These are phyloP conservation scores for Aspergillus cejpii DNA, from an alignment of 2,329 filamentous ascomycete genomes.

Conservation along the genomic window DNA sequence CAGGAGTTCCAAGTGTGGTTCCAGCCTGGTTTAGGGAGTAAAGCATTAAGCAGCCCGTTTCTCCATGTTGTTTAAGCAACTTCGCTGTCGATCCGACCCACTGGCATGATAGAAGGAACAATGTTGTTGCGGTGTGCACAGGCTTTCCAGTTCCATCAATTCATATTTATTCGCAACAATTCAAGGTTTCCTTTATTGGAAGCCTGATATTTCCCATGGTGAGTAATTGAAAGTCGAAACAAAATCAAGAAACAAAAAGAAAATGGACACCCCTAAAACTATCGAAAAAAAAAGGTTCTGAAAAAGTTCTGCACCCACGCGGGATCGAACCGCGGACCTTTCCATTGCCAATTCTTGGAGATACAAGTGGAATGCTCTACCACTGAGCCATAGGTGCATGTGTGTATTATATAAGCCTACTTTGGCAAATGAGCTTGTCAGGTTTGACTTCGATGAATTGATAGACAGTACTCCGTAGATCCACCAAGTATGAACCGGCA, in stretches of 20 bases:
- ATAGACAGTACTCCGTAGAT: too few relatives aligned
- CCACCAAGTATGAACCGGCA: too few relatives aligned
- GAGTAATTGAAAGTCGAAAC: too few relatives aligned
- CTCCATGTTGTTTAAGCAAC: conserved; percentile 21
- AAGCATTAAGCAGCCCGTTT: conserved; percentile 10
- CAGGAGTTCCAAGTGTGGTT: conserved; percentile 2
- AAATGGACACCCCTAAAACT: too few relatives aligned
- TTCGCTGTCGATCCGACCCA: conserved; percentile 27
- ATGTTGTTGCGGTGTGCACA: conserved; percentile 29
- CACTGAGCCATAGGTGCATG: conserved; percentile 1
- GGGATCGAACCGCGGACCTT: conserved; percentile 1
- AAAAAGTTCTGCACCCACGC: conserved; percentile 1
- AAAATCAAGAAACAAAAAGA: too few relatives aligned
- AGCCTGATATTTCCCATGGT: too few relatives aligned
- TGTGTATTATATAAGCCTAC: background rate
- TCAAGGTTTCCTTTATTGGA: too few relatives aligned
- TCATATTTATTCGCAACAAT: too few relatives aligned
- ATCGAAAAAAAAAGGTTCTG: background rate
- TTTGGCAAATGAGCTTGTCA: background rate
- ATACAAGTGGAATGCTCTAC: conserved; percentile 1
- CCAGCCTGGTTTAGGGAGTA: conserved; percentile 8
- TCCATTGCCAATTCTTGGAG: background rate
- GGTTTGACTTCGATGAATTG: too few relatives aligned
- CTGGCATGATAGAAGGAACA: conserved; percentile 20
- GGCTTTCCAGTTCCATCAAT: background rate